Evolutionary conservation across 176 grass and related monocot species (phyloP).

Genomic region (Tillandsia fasciculata): DNA sequence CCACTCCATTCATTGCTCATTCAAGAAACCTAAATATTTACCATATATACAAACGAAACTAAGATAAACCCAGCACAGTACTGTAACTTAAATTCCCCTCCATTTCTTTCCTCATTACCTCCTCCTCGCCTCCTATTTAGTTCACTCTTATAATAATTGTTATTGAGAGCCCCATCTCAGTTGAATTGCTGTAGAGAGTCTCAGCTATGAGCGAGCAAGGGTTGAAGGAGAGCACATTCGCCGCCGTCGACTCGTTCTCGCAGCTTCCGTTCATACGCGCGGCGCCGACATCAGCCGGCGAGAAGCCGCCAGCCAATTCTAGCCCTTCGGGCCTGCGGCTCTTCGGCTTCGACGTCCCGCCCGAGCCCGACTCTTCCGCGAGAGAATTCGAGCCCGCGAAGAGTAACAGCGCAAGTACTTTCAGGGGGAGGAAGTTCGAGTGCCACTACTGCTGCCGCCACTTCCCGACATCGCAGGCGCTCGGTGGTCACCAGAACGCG

Average conservation of each 20-base stretch:
- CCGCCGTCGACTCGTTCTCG: conserved; percentile 63
- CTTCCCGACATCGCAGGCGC: conserved; percentile 65
- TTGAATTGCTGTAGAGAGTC: too few relatives aligned
- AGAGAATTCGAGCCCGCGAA: neutral
- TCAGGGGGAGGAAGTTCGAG: conserved; percentile 39
- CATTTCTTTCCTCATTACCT: too few relatives aligned
- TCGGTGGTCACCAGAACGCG: conserved; percentile 47
- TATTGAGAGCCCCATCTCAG: too few relatives aligned
- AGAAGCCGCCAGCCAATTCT: conserved; percentile 15
- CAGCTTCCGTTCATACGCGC: conserved; percentile 72
- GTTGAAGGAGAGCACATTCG: neutral
- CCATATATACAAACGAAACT: too few relatives aligned
- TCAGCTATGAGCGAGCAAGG: neutral
- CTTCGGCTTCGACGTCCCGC: conserved; percentile 66
- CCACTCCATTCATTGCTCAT: too few relatives aligned
- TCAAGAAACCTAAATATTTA: too few relatives aligned
- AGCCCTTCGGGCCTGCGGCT: conserved; percentile 48
- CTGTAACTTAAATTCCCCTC: too few relatives aligned
- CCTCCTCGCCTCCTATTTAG: too few relatives aligned
- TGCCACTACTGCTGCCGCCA: conserved; percentile 91
- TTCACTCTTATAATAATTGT: too few relatives aligned
- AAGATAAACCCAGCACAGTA: too few relatives aligned
- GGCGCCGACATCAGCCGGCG: neutral
- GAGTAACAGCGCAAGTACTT: neutral
- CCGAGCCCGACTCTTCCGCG: conserved; percentile 6